Evolutionary conservation across 1,139 yeast species (phyloP), one percentile per base, ranked within the genome.

Genomic region (Yamadazyma epiphylla): DNA sequence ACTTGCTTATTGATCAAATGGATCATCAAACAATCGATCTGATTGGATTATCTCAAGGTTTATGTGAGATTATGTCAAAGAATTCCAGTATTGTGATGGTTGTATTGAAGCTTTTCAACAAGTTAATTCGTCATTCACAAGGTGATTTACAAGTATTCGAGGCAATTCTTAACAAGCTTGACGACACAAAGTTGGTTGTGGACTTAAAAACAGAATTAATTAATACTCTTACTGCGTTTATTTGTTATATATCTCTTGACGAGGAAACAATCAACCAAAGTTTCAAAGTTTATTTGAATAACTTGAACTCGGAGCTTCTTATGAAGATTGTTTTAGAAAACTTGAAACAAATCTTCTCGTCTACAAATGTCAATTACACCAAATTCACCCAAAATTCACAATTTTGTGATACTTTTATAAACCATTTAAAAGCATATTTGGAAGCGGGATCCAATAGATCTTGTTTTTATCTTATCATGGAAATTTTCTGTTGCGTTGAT

Each of bases 61-160:
- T 37, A 13, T 13, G 19, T 9, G 5, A 4, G 7, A 15, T 31
- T 9, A 17, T 33, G 13, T 13, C 24, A 12, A 39, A 29, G 20
- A 41, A 34, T 22, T 33, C 40, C 5, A 41, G 29, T 19, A 30
- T 35, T 11, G 35, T 42, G 6, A 26, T 28, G 7, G 19, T 29
- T 10, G 29, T 26, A 30, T 46, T 19, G 28, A 43, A 27, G 31
- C 31, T 38, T n/a, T 33, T 15, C 35, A 62, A 33, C 46, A 57
- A 29, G 13, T 33, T 10, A 29, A 55, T n/a, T 29, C 22, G 26
- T 14, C 4, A 13, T n/a, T n/a, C n/a, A n/a, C 3, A 13, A 14
- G 8, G n/a, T 2, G 27, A 29, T 11, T 28, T 24, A 13, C 6
- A 6, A 2, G 36, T 43, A 5, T 39, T 42, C 17, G 28, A 29